These are phyloP conservation scores for Coffea humblotiana DNA, from an alignment of 305 asterid genomes.

Conservation along the genomic window DNA sequence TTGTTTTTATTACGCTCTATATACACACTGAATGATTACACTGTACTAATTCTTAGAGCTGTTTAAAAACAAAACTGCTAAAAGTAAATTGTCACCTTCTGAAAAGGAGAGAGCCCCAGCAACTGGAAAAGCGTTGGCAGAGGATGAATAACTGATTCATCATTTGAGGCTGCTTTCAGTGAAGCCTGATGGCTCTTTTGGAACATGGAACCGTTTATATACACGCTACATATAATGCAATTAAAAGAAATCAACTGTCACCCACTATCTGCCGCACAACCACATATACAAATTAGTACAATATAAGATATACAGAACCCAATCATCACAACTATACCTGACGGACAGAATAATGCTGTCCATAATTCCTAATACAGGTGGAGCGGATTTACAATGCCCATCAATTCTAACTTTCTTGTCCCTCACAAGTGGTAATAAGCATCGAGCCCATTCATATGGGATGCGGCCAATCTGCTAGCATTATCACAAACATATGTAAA, in stretches of 20 bases:
- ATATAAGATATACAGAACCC: constrained; percentile 3
- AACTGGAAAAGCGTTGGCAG: constrained; percentile 84
- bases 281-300: constrained; percentile 3
- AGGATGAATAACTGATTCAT: constrained; percentile 77
- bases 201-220: constrained; percentile 80
- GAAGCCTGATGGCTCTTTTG: constrained; percentile 61
- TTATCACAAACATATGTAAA: constrained; percentile 4
- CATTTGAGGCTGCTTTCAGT: constrained; percentile 67
- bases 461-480: constrained; percentile 87
- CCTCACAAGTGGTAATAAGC: constrained; percentile 87
- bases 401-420: constrained; percentile 62
- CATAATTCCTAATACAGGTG: constrained; percentile 78
- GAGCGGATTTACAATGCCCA: constrained; percentile 84
- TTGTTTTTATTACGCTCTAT: constrained; percentile 7
- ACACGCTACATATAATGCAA: constrained; percentile 55
- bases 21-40: neutral
- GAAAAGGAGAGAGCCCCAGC: constrained; percentile 77
- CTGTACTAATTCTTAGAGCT: neutral
- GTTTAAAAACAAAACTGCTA: neutral
- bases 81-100: constrained; percentile 58
- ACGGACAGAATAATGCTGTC: constrained; percentile 67
- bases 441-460: constrained; percentile 97
- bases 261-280: neutral
- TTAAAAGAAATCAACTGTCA: constrained; percentile 17
- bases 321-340: constrained; percentile 47